Evolutionary conservation across 2,329 filamentous ascomycete genomes (phyloP), one percentile per base, ranked within the genome.

Genomic region (Salinomyces thailandicus): DNA sequence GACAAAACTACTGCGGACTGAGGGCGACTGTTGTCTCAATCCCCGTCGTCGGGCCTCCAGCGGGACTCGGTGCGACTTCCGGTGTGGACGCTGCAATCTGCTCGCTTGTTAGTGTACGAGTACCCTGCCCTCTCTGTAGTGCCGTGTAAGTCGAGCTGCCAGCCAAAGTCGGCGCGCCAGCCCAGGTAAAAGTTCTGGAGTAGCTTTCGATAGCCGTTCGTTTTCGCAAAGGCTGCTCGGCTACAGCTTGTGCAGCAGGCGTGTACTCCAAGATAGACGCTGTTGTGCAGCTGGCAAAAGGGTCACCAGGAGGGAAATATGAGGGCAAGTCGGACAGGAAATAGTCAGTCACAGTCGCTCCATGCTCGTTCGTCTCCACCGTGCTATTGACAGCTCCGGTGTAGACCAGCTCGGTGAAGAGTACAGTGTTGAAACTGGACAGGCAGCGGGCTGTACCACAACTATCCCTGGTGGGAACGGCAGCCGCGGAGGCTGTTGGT

Each of bases 281-380:
- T 1, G 40, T 47, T 5, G 44, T 41, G 13, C 48, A 51, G 3
- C 29, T 39, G 9, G 43, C 45, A 1, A 48, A 39, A 5, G 44
- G 43, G 33, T 43, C 39, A 7, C 37, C 47, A 3, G 35, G 33
- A 3, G 47, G 39, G 29, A 51, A 51, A 22, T 51, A 51, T 8
- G 35, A 34, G 5, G 38, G 33, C 7, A 51, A 33, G 3, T 45
- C 29, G 3, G 48, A 47, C 0, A 50, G 29, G 8, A 50, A 4
- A 17, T 42, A 47, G 7, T 39, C 17, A 1, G 42, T 47, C 1
- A 38, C 36, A 2, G 8, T 13, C 18, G 33, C 36, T 11, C 13
- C 31, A 11, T 22, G 18, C 4, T 36, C 28, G 20, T n/a, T n/a
- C 3, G 28, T 32, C 0, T 31, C 15, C 3, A 33, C 43, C n/a